Percentiles rank a stretch among this genome's conserved stretches.
Conservation (phyloP, 208 protist genomes). For the Wallacemonas sp. region DNA sequence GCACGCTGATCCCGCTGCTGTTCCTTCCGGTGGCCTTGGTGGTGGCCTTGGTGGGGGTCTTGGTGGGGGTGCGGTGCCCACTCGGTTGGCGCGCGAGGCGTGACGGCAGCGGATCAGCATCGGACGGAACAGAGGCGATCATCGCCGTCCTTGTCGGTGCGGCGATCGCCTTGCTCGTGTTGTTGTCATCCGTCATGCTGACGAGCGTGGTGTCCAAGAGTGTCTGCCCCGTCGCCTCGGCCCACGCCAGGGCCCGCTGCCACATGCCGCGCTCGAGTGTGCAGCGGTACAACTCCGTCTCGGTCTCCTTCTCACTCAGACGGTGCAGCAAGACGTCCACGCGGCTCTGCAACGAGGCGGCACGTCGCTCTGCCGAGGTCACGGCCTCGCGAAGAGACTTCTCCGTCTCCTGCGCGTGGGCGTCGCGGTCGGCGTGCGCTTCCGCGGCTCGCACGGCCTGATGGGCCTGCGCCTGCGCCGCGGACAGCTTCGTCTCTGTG, state of each 20-base stretch:
- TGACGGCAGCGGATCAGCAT: too few relatives aligned
- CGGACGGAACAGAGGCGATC: too few relatives aligned
- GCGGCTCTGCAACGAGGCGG: constrained; percentile 29
- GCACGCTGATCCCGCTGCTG: constrained; percentile 7
- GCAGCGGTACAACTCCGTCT: constrained; percentile 54
- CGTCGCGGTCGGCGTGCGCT: constrained; percentile 12
- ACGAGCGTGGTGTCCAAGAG: constrained; percentile 1
- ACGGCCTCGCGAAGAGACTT: constrained; percentile 27
- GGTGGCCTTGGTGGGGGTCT: background rate
- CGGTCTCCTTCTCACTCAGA: constrained; percentile 42
- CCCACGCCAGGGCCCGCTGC: constrained; percentile 23
- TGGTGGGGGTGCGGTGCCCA: too few relatives aligned
- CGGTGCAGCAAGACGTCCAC: constrained; percentile 26
- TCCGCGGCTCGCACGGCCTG: constrained; percentile 36
- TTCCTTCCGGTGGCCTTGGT: background rate
- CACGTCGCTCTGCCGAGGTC: constrained; percentile 21
- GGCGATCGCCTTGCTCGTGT: too few relatives aligned
- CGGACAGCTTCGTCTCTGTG: constrained; percentile 27
- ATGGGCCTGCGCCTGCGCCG: constrained; percentile 24
- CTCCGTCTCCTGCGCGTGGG: constrained; percentile 29
- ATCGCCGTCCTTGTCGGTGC: too few relatives aligned
- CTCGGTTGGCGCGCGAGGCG: too few relatives aligned
- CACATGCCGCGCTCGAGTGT: constrained; percentile 42
- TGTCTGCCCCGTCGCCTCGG: background rate
- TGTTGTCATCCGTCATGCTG: too few relatives aligned